Base-by-base conservation (phyloP, 495 filamentous ascomycete species). In the Glutinoglossum americanum region DNA sequence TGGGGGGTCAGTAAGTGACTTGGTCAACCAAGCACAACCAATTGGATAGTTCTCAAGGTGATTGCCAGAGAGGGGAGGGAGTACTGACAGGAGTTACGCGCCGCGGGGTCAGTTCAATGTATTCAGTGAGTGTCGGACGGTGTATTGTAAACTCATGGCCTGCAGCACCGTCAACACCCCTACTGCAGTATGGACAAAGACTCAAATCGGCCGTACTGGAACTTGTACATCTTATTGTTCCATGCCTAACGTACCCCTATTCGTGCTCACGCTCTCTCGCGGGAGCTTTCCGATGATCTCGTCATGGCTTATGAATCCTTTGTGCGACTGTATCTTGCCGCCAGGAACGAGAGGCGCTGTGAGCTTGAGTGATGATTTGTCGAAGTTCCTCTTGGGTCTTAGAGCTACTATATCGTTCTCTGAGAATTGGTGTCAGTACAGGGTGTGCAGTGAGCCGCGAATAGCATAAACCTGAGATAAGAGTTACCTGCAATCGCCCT, bases 121-220 rank as follows among this genome's bases (percentile, higher is more conserved):
- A 88, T 67, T 88, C 82, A 47, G 79, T 81, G 17, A 89, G 66
- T 0, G 80, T 82, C 8, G 85, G 83, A 39, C 75, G 73, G 30
- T 74, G 74, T 32, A 84, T 65, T 59, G 80, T 72, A 58, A 75
- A 76, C 21, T 72, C 68, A 0, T 63, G 62, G 11, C 74, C 74
- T 74, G 28, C 17, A 57, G 19, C 30, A 19, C 26, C 37, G 32
- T 48, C 7, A 55, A 48, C 11, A 45, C 59, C 48, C 4, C 53
- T 33, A 55, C 23, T 5, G 8, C 28, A 23, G 9, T 3, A 9
- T 39, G 13, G 17, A 55, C 6, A 1, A n/a, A 60, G 45, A 32
- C 23, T n/a, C 23, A 6, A 3, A 49, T 21, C 25, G 47, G n/a
- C 19, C 19, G n/a, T 25, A 15, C 10, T 49, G 47, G 47, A 9